Conservation (phyloP, 331 rosid genomes). For the Rosa hybrid region DNA sequence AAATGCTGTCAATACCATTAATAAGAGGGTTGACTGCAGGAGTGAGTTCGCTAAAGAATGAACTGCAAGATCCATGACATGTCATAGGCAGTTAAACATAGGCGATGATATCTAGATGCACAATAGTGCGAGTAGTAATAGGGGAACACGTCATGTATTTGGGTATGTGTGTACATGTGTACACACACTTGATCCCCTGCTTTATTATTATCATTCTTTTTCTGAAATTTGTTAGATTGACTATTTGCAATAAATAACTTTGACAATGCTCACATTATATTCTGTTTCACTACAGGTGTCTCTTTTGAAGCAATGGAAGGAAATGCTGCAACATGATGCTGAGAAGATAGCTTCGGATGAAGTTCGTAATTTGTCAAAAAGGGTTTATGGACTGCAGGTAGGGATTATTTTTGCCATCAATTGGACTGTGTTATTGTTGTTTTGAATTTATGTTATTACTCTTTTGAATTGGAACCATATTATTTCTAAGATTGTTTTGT, state of each 20-base stretch:
- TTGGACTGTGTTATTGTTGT: not conserved
- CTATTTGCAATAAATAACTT: not conserved
- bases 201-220: too few species aligned
- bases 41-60: too few species aligned
- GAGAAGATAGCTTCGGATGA: conserved; percentile 90
- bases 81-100: too few species aligned
- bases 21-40: too few species aligned
- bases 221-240: too few species aligned
- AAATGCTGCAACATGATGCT: conserved; percentile 65
- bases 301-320: conserved; percentile 71
- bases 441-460: not conserved
- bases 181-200: too few species aligned
- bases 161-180: too few species aligned
- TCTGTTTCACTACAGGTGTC: conserved; percentile 52
- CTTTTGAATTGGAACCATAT: not conserved
- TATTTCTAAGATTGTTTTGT: not conserved
- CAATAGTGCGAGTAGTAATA: too few species aligned
- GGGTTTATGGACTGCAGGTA: conserved; percentile 88
- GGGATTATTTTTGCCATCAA: conserved; percentile 3
- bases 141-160: too few species aligned
- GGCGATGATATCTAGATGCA: too few species aligned
- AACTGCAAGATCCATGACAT: too few species aligned
- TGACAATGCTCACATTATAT: conserved; percentile 14
- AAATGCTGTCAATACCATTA: too few species aligned
- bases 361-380: conserved; percentile 74